Evolutionary conservation across 306 rosid genomes (phyloP).

Genomic region (Crataegus laevigata): DNA sequence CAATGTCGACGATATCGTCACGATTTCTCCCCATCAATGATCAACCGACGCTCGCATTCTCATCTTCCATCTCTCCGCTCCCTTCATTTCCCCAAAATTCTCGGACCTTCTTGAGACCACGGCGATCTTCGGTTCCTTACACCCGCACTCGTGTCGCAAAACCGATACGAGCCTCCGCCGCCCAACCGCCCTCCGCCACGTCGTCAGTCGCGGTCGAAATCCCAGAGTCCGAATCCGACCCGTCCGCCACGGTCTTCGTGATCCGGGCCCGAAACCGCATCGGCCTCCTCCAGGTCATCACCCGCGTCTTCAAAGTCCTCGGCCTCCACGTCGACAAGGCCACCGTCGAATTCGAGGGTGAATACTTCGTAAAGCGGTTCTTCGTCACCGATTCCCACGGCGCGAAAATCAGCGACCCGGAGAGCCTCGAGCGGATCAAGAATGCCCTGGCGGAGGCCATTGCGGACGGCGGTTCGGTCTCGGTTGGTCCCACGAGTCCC

Average conservation of each 20-base stretch:
- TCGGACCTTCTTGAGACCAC: not conserved
- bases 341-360: conserved; percentile 56
- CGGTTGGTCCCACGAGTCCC: conserved; percentile 21
- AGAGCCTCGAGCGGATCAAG: conserved; percentile 47
- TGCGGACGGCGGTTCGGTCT: conserved; percentile 27
- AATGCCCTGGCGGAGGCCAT: conserved; percentile 55
- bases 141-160: conserved; percentile 1
- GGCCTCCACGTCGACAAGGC: conserved; percentile 59
- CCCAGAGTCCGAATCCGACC: conserved; percentile 17
- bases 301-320: conserved; percentile 61
- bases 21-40: conserved; percentile 12
- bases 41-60: conserved; percentile 15
- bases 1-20: conserved; percentile 38
- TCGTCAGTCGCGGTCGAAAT: conserved; percentile 35
- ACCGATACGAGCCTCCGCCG: conserved; percentile 22
- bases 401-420: conserved; percentile 38
- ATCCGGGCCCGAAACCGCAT: conserved; percentile 57
- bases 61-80: conserved; percentile 5
- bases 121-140: conserved; percentile 7
- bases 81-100: conserved; percentile 16
- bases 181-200: conserved; percentile 19
- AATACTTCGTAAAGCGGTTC: conserved; percentile 44
- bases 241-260: conserved; percentile 40
- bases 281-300: conserved; percentile 60
- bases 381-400: conserved; percentile 58